Percentiles rank a stretch among this genome's conserved stretches.
phyloP scores from a whole-genome alignment of 805 yeast species.

The Candida tammaniensis region DNA sequence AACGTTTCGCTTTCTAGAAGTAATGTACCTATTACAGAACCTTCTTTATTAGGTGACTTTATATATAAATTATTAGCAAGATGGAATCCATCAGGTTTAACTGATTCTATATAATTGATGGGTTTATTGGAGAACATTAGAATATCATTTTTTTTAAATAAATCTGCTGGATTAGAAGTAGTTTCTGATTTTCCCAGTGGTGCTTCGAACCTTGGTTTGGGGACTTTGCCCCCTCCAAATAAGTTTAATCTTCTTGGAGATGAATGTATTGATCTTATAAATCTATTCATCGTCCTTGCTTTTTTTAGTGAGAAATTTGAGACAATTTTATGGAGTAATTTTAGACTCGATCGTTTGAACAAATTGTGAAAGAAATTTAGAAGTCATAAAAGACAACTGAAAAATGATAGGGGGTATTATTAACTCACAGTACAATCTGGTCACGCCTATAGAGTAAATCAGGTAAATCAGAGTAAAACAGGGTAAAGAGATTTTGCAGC shows the following conservation, averaged over 20 bases:
- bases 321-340: no score
- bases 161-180: conserved; percentile 41
- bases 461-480: no score
- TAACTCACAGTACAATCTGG: no score
- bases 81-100: conserved; percentile 54
- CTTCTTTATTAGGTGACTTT: conserved; percentile 36
- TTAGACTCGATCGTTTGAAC: no score
- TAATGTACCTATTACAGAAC: conserved; percentile 44
- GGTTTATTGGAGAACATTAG: conserved; percentile 42
- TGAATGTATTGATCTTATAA: not conserved
- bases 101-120: conserved; percentile 40
- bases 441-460: no score
- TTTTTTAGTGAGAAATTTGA: conserved; percentile 1
- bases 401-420: no score
- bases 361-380: no score
- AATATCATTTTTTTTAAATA: conserved; percentile 42
- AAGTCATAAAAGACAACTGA: no score
- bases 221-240: conserved; percentile 29
- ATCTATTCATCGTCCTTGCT: conserved; percentile 1
- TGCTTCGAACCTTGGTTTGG: conserved; percentile 15
- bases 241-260: conserved; percentile 13
- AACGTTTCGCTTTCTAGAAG: conserved; percentile 58
- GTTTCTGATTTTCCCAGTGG: conserved; percentile 39
- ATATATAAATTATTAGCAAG: conserved; percentile 54
- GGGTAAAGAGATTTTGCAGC: not conserved